Percentiles rank a stretch among this genome's conserved stretches.
Conservation (phyloP, 139 green algal genomes). For the Coelastrella sp. region DNA sequence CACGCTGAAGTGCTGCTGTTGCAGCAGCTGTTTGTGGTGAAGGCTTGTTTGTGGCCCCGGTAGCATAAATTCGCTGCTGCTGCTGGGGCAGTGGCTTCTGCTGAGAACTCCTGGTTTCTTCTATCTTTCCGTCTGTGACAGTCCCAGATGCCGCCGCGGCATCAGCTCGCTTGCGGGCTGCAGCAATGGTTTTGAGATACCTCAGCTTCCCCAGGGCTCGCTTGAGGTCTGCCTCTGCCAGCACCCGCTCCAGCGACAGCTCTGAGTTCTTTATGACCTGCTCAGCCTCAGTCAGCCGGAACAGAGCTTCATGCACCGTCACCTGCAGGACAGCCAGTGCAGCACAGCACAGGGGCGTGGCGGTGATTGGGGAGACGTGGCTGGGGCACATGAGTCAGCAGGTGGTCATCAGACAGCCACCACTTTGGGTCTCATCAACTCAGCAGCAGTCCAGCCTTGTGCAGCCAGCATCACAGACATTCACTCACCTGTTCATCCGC, state of each 20-base stretch:
- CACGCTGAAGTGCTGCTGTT: neutral
- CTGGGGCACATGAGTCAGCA: neutral
- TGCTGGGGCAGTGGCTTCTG: neutral
- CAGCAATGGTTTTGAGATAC: slow-evolving; percentile 77
- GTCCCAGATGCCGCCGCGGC: slow-evolving; percentile 11
- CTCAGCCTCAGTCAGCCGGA: slow-evolving; percentile 60
- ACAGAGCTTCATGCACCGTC: slow-evolving; percentile 66
- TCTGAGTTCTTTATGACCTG: slow-evolving; percentile 56
- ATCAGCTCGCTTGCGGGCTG: slow-evolving; percentile 4
- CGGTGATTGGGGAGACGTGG: neutral
- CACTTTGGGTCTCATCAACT: no score
- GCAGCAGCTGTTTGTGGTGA: slow-evolving; percentile 12
- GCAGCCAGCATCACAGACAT: neutral
- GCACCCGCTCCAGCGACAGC: slow-evolving; percentile 70
- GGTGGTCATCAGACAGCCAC: neutral
- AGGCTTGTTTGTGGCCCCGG: neutral
- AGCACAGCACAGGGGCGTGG: neutral
- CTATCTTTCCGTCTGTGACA: neutral
- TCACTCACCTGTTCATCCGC: slow-evolving; percentile 55
- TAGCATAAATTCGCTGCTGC: neutral
- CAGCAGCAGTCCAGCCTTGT: neutral
- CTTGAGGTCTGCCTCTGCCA: slow-evolving; percentile 71
- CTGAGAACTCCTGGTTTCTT: neutral
- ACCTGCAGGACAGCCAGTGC: slow-evolving; percentile 49
- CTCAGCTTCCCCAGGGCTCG: slow-evolving; percentile 73